Percentiles rank a stretch among this genome's conserved stretches.
Conservation (phyloP, 257 asterid genomes). For the Penstemon eatonii region DNA sequence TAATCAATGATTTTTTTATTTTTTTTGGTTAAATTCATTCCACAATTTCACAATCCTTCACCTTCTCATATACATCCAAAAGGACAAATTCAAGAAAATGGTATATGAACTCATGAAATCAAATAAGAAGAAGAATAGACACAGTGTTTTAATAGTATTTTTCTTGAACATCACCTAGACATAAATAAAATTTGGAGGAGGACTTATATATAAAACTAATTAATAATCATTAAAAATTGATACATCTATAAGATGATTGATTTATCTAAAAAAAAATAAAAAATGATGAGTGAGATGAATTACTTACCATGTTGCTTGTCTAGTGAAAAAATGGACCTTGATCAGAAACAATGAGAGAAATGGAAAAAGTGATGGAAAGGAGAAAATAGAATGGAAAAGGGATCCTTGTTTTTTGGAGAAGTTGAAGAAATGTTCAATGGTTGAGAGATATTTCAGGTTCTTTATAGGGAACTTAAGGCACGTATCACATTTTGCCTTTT, state of each 20-base stretch:
- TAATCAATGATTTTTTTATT: too few species aligned
- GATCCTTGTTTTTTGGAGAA: conserved; percentile 42
- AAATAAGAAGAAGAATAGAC: not conserved
- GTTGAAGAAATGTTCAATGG: conserved; percentile 33
- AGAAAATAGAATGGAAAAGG: conserved; percentile 20
- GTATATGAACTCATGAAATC: not conserved
- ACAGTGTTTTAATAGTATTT: not conserved
- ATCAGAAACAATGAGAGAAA: conserved; percentile 21
- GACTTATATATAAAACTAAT: too few species aligned
- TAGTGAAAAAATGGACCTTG: conserved; percentile 9
- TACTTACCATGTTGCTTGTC: conserved; percentile 36
- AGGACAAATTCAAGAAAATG: not conserved
- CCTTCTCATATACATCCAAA: not conserved
- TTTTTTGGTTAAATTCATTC: not conserved
- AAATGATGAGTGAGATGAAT: not conserved
- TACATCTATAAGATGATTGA: too few species aligned
- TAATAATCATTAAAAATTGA: too few species aligned
- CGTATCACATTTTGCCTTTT: conserved; percentile 3
- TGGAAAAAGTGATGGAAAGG: conserved; percentile 21
- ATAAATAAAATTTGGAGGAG: too few species aligned
- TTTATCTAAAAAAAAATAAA: not conserved
- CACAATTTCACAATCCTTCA: not conserved
- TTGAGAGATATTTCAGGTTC: conserved; percentile 35
- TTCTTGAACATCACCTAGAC: too few species aligned
- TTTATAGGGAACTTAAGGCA: conserved; percentile 12